These are phyloP conservation scores for Globisporangium spinosum DNA, from an alignment of 352 stramenopile genomes.

Conservation along the genomic window DNA sequence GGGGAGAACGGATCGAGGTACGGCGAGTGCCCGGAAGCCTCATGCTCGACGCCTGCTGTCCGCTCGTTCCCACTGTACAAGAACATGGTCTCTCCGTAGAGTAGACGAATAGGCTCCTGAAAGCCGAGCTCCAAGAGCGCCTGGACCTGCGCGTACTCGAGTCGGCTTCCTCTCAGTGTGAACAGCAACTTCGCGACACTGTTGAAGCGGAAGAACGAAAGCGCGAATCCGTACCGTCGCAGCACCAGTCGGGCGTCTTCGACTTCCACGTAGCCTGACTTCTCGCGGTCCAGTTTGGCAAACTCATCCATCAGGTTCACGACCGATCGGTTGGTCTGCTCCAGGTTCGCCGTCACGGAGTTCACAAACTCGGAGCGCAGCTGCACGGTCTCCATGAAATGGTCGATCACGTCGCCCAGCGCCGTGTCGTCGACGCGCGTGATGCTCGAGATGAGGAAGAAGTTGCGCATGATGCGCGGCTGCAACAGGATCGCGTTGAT, in stretches of 20 bases:
- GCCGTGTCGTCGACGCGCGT: constrained; percentile 13
- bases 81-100: constrained; percentile 4
- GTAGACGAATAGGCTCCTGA: constrained; percentile 5
- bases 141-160: constrained; percentile 10
- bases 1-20: background rate
- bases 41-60: background rate
- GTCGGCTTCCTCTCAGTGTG: background rate
- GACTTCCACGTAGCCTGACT: constrained; percentile 11
- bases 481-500: constrained; percentile 19
- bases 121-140: constrained; percentile 2
- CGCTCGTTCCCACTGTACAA: background rate
- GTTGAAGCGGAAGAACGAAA: constrained; percentile 22
- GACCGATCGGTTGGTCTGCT: constrained; percentile 1
- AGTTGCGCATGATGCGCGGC: constrained; percentile 15
- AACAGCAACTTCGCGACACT: constrained; percentile 18
- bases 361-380: constrained; percentile 17
- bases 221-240: constrained; percentile 2
- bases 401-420: constrained; percentile 18
- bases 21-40: background rate
- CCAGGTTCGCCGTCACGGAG: constrained; percentile 4
- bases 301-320: constrained; percentile 8
- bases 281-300: background rate
- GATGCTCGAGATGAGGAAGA: constrained; percentile 18
- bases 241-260: constrained; percentile 15
- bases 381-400: constrained; percentile 19